Conservation (phyloP, 208 protist species). For the Spongospora subterranea region DNA sequence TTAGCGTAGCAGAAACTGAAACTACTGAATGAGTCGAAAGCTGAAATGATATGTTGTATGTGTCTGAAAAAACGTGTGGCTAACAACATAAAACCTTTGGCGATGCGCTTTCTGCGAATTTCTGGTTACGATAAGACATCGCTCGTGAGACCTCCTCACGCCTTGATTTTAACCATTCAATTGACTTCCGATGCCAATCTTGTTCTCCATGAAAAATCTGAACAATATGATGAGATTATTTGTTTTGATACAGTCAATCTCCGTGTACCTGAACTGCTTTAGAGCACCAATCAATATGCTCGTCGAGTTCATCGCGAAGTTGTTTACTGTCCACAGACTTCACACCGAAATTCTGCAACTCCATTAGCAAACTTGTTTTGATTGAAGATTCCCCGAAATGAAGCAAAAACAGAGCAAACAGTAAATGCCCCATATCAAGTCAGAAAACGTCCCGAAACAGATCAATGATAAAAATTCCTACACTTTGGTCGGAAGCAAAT, state of each 20-base stretch:
- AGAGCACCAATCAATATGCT: slow-evolving; percentile 36
- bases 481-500: too few relatives aligned
- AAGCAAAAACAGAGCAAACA: too few relatives aligned
- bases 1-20: too few relatives aligned
- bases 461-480: too few relatives aligned
- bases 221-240: background rate
- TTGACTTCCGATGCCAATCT: background rate
- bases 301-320: background rate
- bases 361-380: background rate
- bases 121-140: background rate
- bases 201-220: background rate
- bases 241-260: too few relatives aligned
- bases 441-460: too few relatives aligned
- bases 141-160: background rate
- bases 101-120: background rate
- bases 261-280: slow-evolving; percentile 4
- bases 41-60: too few relatives aligned
- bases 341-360: background rate
- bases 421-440: too few relatives aligned
- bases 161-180: background rate
- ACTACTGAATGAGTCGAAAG: too few relatives aligned
- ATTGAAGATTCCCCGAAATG: background rate
- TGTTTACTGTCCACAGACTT: background rate
- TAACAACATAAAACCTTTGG: background rate
- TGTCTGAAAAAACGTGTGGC: too few relatives aligned